Base-by-base conservation (phyloP, 352 stramenopile genomes). In the Phytophthora gonapodyides region DNA sequence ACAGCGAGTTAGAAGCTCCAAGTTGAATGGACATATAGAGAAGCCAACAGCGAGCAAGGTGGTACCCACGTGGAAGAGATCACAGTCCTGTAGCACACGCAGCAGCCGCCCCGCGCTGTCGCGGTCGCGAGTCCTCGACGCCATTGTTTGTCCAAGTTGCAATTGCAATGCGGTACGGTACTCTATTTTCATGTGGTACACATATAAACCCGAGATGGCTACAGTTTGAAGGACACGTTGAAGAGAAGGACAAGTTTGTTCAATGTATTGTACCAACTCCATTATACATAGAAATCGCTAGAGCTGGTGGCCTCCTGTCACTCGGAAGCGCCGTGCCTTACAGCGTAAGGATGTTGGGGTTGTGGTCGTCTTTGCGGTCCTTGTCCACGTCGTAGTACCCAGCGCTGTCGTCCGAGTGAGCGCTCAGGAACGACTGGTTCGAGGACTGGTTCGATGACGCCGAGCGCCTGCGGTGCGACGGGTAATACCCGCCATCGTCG, bases 401-500 rank as follows among this genome's bases (percentile, higher is more conserved):
- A 9, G 68, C 61, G 19, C 84, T 85, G 40, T 89, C 80, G 27
- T 89, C 75, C 2, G 82, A 92, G 3, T 75, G 76, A 46, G 73
- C 64, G 44, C 82, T 92, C 33, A 86, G 43, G 21, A 82, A 75
- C 12, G 82, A 91, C 42, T 76, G 64, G 57, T 83, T 65, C 35
- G 81, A 82, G 33, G 80, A 91, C 33, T 73, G 68, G 53, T 81
- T 63, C 37, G 79, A 84, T 27, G 78, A 72, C 21, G 35, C 50
- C 24, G 68, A 78, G 57, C 76, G 59, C 46, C 66, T 57, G n/a
- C 64, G 60, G 21, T 54, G 67, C 2, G 30, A 38, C 2, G 54
- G 68, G 36, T 75, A 63, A 45, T 75, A 73, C 16, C 51, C 64
- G 10, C 52, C 63, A 9, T 76, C 63, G 47, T 69, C 55, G 33